A percentile compares a stretch with the other conserved stretches of the same genome.
phyloP scores from a whole-genome alignment of 2,329 filamentous ascomycete genomes.

The Alternaria longipes region DNA sequence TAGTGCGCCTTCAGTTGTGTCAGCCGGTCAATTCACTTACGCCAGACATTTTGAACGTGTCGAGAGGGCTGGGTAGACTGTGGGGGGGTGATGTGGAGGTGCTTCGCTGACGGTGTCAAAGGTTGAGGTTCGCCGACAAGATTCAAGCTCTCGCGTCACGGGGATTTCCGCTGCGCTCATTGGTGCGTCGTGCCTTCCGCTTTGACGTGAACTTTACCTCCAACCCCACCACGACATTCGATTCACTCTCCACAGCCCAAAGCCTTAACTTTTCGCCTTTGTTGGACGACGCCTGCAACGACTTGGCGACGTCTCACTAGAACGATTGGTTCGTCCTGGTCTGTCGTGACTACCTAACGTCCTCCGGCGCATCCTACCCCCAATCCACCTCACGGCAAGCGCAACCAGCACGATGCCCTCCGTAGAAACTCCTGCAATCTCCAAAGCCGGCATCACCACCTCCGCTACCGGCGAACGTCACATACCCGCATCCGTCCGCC shows the following conservation, averaged over 20 bases:
- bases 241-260: neutral
- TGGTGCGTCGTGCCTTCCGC: constrained; percentile 31
- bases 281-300: neutral
- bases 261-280: neutral
- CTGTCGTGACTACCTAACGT: constrained; percentile 4
- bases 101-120: constrained; percentile 36
- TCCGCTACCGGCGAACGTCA: constrained; percentile 79
- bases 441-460: constrained; percentile 70
- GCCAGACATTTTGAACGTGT: constrained; percentile 64
- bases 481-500: constrained; percentile 85
- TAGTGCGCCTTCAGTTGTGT: constrained; percentile 27
- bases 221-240: constrained; percentile 18
- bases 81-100: constrained; percentile 33
- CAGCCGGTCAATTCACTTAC: constrained; percentile 57
- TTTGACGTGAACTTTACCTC: constrained; percentile 15
- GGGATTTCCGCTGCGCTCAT: constrained; percentile 36
- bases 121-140: constrained; percentile 32
- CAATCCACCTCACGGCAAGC: neutral
- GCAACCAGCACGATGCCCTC: constrained; percentile 39
- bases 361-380: constrained; percentile 10
- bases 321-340: constrained; percentile 4
- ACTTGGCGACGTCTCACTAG: neutral
- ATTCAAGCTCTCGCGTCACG: constrained; percentile 35
- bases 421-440: constrained; percentile 42
- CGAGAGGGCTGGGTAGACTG: constrained; percentile 30